These are phyloP conservation scores for Penicillium flavigenum DNA, from an alignment of 495 filamentous ascomycete genomes.

Conservation along the genomic window DNA sequence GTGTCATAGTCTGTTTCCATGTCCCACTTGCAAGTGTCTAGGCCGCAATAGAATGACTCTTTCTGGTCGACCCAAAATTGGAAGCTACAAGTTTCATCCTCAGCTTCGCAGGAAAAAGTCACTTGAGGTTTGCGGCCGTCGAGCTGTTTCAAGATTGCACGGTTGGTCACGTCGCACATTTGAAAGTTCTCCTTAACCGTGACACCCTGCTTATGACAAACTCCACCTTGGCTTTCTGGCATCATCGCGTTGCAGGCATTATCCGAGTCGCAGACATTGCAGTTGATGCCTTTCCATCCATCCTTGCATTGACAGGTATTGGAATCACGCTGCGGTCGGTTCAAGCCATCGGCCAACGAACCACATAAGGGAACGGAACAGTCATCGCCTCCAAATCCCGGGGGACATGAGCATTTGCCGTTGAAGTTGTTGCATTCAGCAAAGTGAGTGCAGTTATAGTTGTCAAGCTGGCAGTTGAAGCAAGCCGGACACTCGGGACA, in stretches of 20 bases:
- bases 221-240: constrained; percentile 72
- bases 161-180: constrained; percentile 96
- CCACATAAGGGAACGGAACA: constrained; percentile 87
- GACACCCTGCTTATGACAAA: constrained; percentile 88
- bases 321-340: constrained; percentile 67
- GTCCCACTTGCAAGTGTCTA: constrained; percentile 75
- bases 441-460: constrained; percentile 87
- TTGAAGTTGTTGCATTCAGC: constrained; percentile 79
- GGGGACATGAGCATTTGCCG: constrained; percentile 87
- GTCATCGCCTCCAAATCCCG: constrained; percentile 90
- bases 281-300: constrained; percentile 98
- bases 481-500: constrained; percentile 65
- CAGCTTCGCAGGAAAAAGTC: constrained; percentile 86
- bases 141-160: constrained; percentile 83
- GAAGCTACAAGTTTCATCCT: constrained; percentile 76
- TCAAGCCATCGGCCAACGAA: constrained; percentile 73
- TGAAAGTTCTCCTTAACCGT: constrained; percentile 93
- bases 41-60: constrained; percentile 94
- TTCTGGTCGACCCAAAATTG: constrained; percentile 95
- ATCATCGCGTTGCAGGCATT: constrained; percentile 82
- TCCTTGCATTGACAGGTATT: constrained; percentile 82
- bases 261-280: constrained; percentile 88
- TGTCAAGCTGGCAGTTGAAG: constrained; percentile 96
- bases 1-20: constrained; percentile 63
- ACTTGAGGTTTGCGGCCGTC: constrained; percentile 83